Conservation (phyloP, 1,284 basidiomycete genomes). For the Ganoderma sinense region DNA sequence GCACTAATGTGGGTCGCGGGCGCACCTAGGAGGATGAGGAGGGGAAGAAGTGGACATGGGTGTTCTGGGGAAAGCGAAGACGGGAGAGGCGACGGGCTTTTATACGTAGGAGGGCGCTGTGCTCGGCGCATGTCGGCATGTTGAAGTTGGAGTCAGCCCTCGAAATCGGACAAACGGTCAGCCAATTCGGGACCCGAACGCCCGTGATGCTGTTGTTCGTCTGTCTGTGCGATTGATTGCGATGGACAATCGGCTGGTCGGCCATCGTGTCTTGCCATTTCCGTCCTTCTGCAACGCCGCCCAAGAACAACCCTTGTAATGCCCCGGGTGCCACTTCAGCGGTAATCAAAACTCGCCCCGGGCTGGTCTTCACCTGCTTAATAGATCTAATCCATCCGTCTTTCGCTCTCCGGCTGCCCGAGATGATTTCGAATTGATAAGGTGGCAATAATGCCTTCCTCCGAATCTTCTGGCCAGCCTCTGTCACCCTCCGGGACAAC, state of each 20-base stretch:
- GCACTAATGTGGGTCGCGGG: not conserved
- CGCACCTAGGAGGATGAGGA: not conserved
- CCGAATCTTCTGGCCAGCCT: too few species aligned
- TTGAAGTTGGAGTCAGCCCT: not conserved
- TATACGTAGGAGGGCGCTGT: slow-evolving; percentile 4
- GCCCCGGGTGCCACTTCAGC: not conserved
- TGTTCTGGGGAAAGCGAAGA: slow-evolving; percentile 7
- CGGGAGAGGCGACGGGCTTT: not conserved
- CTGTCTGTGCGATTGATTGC: not conserved
- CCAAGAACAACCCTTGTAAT: not conserved
- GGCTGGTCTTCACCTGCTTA: too few species aligned
- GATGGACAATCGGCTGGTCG: not conserved
- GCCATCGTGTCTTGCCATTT: not conserved
- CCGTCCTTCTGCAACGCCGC: not conserved
- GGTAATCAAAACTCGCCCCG: not conserved
- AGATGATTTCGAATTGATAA: too few species aligned
- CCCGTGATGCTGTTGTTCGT: not conserved
- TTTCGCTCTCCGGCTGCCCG: too few species aligned
- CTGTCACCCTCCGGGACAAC: too few species aligned
- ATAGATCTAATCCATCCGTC: too few species aligned
- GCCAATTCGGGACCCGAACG: not conserved
- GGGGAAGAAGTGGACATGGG: slow-evolving; percentile 12
- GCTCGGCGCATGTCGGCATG: not conserved
- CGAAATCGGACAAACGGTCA: not conserved
- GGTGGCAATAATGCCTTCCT: too few species aligned